Percentiles rank a stretch among this genome's conserved stretches.
Evolutionary conservation across 2,329 filamentous ascomycete genomes (phyloP).

Genomic region (Seiridium cupressi): DNA sequence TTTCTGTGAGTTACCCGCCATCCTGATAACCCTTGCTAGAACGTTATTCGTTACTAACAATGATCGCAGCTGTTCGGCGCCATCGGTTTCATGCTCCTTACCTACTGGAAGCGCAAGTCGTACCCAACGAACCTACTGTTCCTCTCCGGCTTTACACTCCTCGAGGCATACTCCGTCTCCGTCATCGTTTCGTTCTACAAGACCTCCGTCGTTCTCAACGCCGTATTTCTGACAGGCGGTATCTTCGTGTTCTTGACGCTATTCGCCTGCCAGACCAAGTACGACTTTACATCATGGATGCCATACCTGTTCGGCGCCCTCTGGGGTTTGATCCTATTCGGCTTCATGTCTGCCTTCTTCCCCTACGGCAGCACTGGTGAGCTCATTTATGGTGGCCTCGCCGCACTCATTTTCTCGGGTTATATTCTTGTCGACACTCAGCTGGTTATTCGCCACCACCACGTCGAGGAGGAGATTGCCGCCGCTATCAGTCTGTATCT

Average conservation of each 20-base stretch:
- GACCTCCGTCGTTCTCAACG: slow-evolving; percentile 80
- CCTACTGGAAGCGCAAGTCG: slow-evolving; percentile 93
- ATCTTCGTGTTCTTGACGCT: slow-evolving; percentile 78
- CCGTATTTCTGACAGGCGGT: slow-evolving; percentile 81
- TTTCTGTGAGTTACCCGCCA: slow-evolving; percentile 55
- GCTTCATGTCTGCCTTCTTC: slow-evolving; percentile 90
- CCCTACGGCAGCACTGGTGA: slow-evolving; percentile 79
- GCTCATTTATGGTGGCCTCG: slow-evolving; percentile 78
- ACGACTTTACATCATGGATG: slow-evolving; percentile 97
- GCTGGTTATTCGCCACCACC: slow-evolving; percentile 90
- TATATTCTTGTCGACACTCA: slow-evolving; percentile 98
- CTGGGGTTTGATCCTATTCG: slow-evolving; percentile 88
- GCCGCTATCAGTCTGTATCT: slow-evolving; percentile 93
- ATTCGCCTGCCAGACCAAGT: slow-evolving; percentile 96
- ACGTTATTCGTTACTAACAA: neutral
- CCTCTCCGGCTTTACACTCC: slow-evolving; percentile 81
- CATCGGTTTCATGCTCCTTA: slow-evolving; percentile 80
- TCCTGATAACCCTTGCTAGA: neutral
- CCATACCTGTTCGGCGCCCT: slow-evolving; percentile 89
- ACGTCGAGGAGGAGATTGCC: slow-evolving; percentile 97
- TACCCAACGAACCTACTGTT: slow-evolving; percentile 95
- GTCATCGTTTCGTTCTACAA: slow-evolving; percentile 92
- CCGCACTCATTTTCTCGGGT: slow-evolving; percentile 84
- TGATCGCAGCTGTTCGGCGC: slow-evolving; percentile 66
- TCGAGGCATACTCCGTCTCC: slow-evolving; percentile 91